Conservation (phyloP, 2,329 filamentous ascomycete species). For the Clonostachys solani region DNA sequence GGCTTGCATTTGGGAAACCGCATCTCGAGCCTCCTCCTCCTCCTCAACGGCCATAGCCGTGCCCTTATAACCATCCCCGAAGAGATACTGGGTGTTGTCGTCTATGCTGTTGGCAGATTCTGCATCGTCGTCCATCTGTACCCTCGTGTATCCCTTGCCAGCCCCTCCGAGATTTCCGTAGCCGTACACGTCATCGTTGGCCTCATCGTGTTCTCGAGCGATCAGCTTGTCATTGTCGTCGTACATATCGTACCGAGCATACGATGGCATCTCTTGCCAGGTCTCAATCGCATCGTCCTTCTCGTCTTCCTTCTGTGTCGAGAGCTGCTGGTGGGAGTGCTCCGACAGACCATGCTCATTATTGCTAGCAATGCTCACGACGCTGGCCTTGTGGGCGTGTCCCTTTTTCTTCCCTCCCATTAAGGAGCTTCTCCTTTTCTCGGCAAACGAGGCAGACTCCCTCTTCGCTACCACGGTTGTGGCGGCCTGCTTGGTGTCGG, state of each 20-base stretch:
- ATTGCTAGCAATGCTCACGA: constrained; percentile 1
- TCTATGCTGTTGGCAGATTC: constrained; percentile 95
- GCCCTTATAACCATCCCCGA: constrained; percentile 62
- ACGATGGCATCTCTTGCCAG: constrained; percentile 94
- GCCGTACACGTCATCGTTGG: constrained; percentile 61
- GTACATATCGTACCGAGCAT: constrained; percentile 90
- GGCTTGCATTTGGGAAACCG: constrained; percentile 85
- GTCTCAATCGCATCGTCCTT: constrained; percentile 57
- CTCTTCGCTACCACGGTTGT: too few species aligned
- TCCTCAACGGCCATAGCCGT: constrained; percentile 63
- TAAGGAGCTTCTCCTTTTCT: too few species aligned
- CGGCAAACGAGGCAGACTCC: too few species aligned
- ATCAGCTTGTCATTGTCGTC: constrained; percentile 88
- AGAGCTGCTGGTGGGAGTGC: constrained; percentile 84
- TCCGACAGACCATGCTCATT: constrained; percentile 34
- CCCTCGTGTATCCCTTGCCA: constrained; percentile 90
- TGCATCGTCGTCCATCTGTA: constrained; percentile 92
- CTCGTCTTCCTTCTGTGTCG: constrained; percentile 48
- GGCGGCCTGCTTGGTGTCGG: too few species aligned
- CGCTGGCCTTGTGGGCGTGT: neutral
- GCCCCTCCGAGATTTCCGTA: constrained; percentile 82
- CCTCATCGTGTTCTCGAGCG: constrained; percentile 73
- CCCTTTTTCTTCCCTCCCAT: neutral
- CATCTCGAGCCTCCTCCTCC: constrained; percentile 81
- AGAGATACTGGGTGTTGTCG: constrained; percentile 93